Percentiles rank a stretch among this genome's conserved stretches.
Evolutionary conservation across 1,284 basidiomycete species (phyloP).

Genomic region (Porogramme epimiltina): DNA sequence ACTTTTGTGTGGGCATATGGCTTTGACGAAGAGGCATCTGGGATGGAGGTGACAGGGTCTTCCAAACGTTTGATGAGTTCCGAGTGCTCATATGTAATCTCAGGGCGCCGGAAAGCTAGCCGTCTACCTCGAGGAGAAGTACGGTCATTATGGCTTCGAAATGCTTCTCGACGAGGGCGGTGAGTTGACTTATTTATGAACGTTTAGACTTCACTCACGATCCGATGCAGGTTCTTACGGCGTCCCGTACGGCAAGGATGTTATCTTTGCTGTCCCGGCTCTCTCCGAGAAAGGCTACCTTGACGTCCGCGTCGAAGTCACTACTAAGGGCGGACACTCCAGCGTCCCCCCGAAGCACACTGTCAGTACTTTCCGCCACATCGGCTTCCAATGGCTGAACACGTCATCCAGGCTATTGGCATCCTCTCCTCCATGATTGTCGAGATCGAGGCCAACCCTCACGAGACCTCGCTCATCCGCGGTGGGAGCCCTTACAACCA

Average conservation of each 20-base stretch:
- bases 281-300: slow-evolving; percentile 69
- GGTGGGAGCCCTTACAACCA: slow-evolving; percentile 23
- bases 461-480: slow-evolving; percentile 36
- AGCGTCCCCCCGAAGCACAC: slow-evolving; percentile 61
- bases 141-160: slow-evolving; percentile 53
- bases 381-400: not conserved
- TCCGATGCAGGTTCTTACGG: slow-evolving; percentile 32
- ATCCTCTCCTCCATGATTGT: slow-evolving; percentile 51
- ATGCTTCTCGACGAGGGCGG: slow-evolving; percentile 56
- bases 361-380: not conserved
- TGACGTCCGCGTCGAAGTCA: slow-evolving; percentile 48
- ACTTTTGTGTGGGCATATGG: slow-evolving; percentile 68
- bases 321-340: slow-evolving; percentile 67
- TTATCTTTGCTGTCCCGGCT: slow-evolving; percentile 48
- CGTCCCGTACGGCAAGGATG: slow-evolving; percentile 33
- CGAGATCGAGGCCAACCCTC: slow-evolving; percentile 48
- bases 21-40: slow-evolving; percentile 68
- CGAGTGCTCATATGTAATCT: no score
- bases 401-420: slow-evolving; percentile 49
- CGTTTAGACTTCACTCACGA: not conserved
- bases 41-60: slow-evolving; percentile 40
- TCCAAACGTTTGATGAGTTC: not conserved
- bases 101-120: slow-evolving; percentile 53
- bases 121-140: slow-evolving; percentile 46
- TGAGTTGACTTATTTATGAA: slow-evolving; percentile 20